Percentiles rank a stretch among this genome's conserved stretches.
These are phyloP conservation scores for Xylaria palmicola DNA, from an alignment of 495 filamentous ascomycete genomes.

Conservation along the genomic window DNA sequence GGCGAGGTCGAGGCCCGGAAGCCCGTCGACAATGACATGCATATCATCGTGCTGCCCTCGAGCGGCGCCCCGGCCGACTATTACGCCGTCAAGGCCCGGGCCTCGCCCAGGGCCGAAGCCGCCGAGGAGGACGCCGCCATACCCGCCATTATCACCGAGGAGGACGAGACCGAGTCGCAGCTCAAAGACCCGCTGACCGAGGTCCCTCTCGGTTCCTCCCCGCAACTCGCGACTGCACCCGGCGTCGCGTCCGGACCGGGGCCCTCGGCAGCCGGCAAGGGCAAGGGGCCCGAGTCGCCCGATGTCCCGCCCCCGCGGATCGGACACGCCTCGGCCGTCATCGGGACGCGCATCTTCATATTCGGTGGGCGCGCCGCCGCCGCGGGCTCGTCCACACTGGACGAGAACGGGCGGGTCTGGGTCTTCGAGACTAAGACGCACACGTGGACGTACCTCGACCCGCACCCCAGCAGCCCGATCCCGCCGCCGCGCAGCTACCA, in stretches of 20 bases:
- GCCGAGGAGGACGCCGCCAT: background rate
- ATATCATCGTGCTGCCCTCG: slow-evolving; percentile 61
- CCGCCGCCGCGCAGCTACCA: slow-evolving; percentile 48
- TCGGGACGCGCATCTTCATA: slow-evolving; percentile 61
- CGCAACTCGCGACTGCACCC: background rate
- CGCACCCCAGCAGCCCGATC: slow-evolving; percentile 36
- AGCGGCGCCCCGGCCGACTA: slow-evolving; percentile 56
- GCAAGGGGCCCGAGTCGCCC: background rate
- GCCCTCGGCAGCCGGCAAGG: slow-evolving; percentile 11
- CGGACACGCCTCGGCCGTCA: slow-evolving; percentile 57
- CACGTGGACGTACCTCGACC: slow-evolving; percentile 58
- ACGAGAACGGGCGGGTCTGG: slow-evolving; percentile 67
- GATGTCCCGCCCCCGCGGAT: slow-evolving; percentile 51
- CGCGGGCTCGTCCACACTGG: slow-evolving; percentile 43
- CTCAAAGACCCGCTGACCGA: slow-evolving; percentile 25
- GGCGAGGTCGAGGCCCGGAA: slow-evolving; percentile 53
- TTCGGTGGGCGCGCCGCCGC: slow-evolving; percentile 57
- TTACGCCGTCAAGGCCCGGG: slow-evolving; percentile 50
- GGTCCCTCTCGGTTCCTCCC: slow-evolving; percentile 21
- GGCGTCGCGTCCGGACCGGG: background rate
- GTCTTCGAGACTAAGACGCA: slow-evolving; percentile 58
- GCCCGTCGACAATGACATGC: slow-evolving; percentile 67
- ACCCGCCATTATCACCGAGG: slow-evolving; percentile 37
- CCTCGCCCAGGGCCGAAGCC: slow-evolving; percentile 12
- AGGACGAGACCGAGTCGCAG: slow-evolving; percentile 34